Conservation (phyloP, 2,329 filamentous ascomycete genomes). For the Calycina marina region DNA sequence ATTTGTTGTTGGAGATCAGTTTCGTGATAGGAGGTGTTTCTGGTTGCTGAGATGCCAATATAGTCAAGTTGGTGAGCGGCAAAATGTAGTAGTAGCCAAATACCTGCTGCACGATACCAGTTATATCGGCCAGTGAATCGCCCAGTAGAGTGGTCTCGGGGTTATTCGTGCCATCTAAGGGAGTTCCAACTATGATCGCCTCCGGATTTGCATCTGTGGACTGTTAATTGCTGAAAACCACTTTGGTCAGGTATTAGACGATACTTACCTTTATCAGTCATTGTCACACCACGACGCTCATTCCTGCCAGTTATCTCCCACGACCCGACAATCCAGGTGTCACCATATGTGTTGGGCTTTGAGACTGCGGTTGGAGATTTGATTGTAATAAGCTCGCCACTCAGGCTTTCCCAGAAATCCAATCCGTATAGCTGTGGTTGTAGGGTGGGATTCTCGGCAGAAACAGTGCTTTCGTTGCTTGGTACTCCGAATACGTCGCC, state of each 20-base stretch:
- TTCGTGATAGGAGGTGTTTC: conserved; percentile 33
- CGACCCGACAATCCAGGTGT: conserved; percentile 53
- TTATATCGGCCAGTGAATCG: conserved; percentile 49
- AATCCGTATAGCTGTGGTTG: conserved; percentile 47
- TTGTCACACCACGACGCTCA: conserved; percentile 47
- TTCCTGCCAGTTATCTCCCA: conserved; percentile 51
- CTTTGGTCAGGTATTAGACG: background rate
- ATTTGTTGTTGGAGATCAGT: conserved; percentile 39
- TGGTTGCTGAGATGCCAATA: conserved; percentile 22
- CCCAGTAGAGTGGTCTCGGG: conserved; percentile 45
- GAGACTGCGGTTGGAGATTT: conserved; percentile 39
- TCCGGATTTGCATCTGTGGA: conserved; percentile 54
- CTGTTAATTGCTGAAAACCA: background rate
- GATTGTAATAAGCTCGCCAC: conserved; percentile 53
- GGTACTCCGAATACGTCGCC: conserved; percentile 51
- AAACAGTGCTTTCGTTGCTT: conserved; percentile 33
- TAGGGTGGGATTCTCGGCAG: conserved; percentile 41
- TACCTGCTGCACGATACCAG: conserved; percentile 49
- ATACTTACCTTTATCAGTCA: conserved; percentile 36
- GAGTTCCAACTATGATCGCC: conserved; percentile 47
- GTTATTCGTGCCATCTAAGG: conserved; percentile 50
- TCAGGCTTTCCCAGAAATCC: conserved; percentile 61
- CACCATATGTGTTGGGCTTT: conserved; percentile 48
- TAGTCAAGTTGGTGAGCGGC: background rate
- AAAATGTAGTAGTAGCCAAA: conserved; percentile 56